Evolutionary conservation across 148 eudicot species (phyloP), one percentile per base, ranked within the genome.

Genomic region (Fagopyrum homotropicum): DNA sequence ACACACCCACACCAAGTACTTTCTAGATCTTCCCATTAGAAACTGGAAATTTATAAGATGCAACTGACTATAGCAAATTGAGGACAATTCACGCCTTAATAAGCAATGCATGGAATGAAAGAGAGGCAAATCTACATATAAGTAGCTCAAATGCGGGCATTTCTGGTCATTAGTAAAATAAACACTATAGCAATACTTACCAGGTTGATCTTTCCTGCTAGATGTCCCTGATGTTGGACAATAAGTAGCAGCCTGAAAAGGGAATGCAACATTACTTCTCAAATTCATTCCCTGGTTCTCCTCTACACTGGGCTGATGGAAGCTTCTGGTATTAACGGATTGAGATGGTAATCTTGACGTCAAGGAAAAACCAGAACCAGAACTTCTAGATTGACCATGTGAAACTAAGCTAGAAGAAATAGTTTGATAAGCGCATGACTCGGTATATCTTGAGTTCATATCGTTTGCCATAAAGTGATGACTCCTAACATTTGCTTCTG

Each of bases 321-420:
- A 43, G 51, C 4, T 69, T 44, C 51, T 69, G 22, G 49, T 45
- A 69, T 19, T 69, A 44, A 69, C 22, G 0, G 51, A 26, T 69
- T 69, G 49, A 69, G 73, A 69, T 45, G 73, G 51, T 7, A 69
- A 69, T 12, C 73, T 69, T 45, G 73, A 16, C 29, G 45, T 29
- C 51, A 22, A 69, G 26, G 73, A 44, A 10, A 9, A 2, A 14
- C 49, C 73, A 69, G 73, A 46, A 14, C n/a, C 49, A 44, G 73
- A 46, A 22, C 1, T 44, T 69, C 22, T 45, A 43, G 16, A 16
- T 44, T 46, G 73, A 69, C 44, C 29, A 61, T 26, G 9, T 61
- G 43, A 8, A 61, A 17, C 26, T 61, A 29, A 61, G 22, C 43
- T 14, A 29, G 68, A 61, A 61, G 68, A 14, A 26, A 61, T 0